phyloP scores from a whole-genome alignment of 805 yeast species.

The Hanseniaspora lachancei region DNA sequence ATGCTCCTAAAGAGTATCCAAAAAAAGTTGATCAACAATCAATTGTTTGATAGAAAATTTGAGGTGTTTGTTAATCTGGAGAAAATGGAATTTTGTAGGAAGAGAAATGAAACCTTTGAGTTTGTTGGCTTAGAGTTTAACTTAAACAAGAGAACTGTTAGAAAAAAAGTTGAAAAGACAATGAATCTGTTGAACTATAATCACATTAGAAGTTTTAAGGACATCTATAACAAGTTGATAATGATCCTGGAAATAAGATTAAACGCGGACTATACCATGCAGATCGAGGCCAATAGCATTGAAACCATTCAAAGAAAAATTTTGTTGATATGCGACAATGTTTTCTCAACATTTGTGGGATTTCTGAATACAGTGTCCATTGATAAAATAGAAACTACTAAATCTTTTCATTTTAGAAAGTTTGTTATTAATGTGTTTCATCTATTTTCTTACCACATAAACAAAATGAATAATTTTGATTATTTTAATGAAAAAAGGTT shows the following conservation, averaged over 20 bases:
- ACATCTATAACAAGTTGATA: conserved; percentile 21
- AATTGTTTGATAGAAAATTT: conserved; percentile 30
- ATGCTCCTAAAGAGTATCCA: conserved; percentile 24
- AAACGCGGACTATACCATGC: conserved; percentile 22
- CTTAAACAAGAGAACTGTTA: conserved; percentile 25
- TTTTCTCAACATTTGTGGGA: conserved; percentile 17
- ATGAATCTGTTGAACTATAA: conserved; percentile 15
- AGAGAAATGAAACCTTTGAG: conserved; percentile 20
- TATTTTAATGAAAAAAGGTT: background rate
- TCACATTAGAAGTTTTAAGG: conserved; percentile 14
- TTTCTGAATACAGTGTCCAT: conserved; percentile 5
- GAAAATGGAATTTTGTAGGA: conserved; percentile 25
- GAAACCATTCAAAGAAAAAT: conserved; percentile 20
- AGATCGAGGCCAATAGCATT: conserved; percentile 18
- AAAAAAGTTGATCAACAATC: conserved; percentile 19
- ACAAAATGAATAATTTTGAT: background rate
- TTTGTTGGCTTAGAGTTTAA: conserved; percentile 36
- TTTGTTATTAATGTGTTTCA: background rate
- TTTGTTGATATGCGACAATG: conserved; percentile 13
- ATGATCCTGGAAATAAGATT: conserved; percentile 26
- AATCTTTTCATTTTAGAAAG: background rate
- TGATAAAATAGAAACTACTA: background rate
- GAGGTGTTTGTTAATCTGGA: conserved; percentile 31
- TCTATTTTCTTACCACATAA: background rate
- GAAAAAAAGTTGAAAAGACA: conserved; percentile 24